A percentile compares a stretch with the other conserved stretches of the same genome.
Conservation (phyloP, 805 yeast genomes). For the Pichia membranifaciens region DNA sequence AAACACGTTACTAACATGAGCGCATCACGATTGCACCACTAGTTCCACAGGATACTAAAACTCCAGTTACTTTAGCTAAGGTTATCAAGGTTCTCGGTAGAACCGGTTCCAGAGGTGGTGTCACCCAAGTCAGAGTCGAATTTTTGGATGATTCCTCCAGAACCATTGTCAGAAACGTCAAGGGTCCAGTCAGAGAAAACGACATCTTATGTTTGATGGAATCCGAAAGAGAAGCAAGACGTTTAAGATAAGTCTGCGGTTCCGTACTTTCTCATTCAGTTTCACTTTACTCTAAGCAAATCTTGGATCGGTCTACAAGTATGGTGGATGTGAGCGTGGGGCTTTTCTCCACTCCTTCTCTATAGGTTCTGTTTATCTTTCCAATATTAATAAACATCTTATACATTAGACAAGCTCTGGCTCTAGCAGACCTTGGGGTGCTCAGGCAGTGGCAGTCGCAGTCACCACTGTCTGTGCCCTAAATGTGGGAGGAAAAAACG, state of each 20-base stretch:
- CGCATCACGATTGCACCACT: neutral
- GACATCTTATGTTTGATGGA: constrained; percentile 99
- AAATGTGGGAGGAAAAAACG: neutral
- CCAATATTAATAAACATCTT: neutral
- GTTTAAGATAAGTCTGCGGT: constrained; percentile 60
- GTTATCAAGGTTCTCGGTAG: constrained; percentile 99
- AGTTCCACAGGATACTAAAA: constrained; percentile 48
- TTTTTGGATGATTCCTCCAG: constrained; percentile 92
- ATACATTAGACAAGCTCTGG: no score
- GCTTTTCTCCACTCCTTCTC: neutral
- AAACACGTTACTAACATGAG: neutral
- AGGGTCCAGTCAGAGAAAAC: constrained; percentile 96
- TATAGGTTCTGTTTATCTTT: neutral
- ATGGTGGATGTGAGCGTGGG: neutral
- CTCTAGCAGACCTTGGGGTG: no score
- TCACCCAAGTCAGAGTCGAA: constrained; percentile 97
- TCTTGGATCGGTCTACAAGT: neutral
- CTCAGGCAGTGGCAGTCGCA: no score
- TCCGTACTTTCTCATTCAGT: neutral
- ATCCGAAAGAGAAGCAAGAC: constrained; percentile 99
- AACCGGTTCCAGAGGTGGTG: constrained; percentile 99
- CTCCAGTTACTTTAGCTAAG: constrained; percentile 99
- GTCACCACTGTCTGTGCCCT: no score
- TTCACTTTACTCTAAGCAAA: neutral
- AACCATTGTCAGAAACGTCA: constrained; percentile 95